Evolutionary conservation across 768 basidiomycete genomes (phyloP).

Genomic region (Porpolomopsis calyptriformis): DNA sequence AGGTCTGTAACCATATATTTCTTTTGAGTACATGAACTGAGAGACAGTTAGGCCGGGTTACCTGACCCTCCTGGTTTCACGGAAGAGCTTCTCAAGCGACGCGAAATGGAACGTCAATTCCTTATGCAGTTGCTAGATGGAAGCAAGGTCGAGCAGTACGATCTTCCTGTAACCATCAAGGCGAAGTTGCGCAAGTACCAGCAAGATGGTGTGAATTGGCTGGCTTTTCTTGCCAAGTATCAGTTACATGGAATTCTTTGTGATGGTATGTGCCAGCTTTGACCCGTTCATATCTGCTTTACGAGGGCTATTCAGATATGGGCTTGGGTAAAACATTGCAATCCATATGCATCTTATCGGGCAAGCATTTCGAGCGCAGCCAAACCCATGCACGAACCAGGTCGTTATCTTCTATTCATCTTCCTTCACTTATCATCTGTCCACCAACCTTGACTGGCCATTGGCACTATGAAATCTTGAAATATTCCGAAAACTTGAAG

Average conservation of each 20-base stretch:
- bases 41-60: constrained; percentile 64
- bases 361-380: constrained; percentile 84
- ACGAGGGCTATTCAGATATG: constrained; percentile 73
- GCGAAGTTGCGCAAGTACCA: constrained; percentile 96
- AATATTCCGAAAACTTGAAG: constrained; percentile 76
- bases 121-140: constrained; percentile 91
- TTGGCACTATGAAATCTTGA: constrained; percentile 96
- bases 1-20: constrained; percentile 39
- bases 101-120: constrained; percentile 84
- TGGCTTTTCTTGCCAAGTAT: constrained; percentile 96
- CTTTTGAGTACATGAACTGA: background rate
- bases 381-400: constrained; percentile 53
- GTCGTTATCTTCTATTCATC: constrained; percentile 68
- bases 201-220: constrained; percentile 97
- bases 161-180: constrained; percentile 77
- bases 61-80: constrained; percentile 94
- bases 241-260: constrained; percentile 97
- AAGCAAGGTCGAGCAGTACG: constrained; percentile 84
- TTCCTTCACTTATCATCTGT: constrained; percentile 92
- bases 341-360: constrained; percentile 91
- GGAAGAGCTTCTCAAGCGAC: constrained; percentile 71
- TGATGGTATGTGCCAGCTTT: constrained; percentile 55
- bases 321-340: constrained; percentile 97
- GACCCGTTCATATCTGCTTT: constrained; percentile 7
- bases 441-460: constrained; percentile 97